Conservation (phyloP, 1,284 basidiomycete species). For the Leccinum huronense region DNA sequence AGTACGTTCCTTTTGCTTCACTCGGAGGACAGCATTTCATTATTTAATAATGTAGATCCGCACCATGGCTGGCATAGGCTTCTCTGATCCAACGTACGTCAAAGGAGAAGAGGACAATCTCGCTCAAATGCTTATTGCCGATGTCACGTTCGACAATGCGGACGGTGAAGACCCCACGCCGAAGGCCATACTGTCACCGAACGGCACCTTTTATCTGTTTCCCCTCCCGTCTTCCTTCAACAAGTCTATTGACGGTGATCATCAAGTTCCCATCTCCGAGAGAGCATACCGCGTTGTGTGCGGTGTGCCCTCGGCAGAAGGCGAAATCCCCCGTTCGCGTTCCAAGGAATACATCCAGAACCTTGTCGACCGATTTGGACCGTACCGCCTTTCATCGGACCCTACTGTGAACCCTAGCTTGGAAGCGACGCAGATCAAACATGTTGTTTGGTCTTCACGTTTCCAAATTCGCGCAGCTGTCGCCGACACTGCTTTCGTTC, state of each 20-base stretch:
- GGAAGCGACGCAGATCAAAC: too few relatives aligned
- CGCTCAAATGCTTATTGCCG: slow-evolving; percentile 23
- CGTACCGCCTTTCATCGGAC: too few relatives aligned
- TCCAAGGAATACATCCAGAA: slow-evolving; percentile 11
- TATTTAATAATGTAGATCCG: slow-evolving; percentile 18
- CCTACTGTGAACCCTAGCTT: too few relatives aligned
- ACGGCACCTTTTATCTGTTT: slow-evolving; percentile 26
- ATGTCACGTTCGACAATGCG: not conserved
- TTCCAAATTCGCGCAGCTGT: too few relatives aligned
- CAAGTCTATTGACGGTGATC: slow-evolving; percentile 7
- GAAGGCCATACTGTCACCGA: slow-evolving; percentile 15
- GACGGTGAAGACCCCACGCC: not conserved
- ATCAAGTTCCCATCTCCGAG: slow-evolving; percentile 8
- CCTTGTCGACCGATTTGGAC: too few relatives aligned
- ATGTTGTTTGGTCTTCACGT: too few relatives aligned
- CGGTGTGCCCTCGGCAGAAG: slow-evolving; percentile 32
- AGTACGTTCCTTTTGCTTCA: slow-evolving; percentile 37
- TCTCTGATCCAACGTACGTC: slow-evolving; percentile 16
- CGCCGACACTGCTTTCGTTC: too few relatives aligned
- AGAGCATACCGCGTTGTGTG: slow-evolving; percentile 36
- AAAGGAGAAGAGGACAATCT: slow-evolving; percentile 9
- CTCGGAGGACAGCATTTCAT: not conserved
- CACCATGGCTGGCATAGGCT: slow-evolving; percentile 20
- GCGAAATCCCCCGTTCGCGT: slow-evolving; percentile 32
- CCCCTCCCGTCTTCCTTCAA: slow-evolving; percentile 33